These are phyloP conservation scores for Verticillium dahliae DNA, from an alignment of 2,329 filamentous ascomycete species.

Conservation along the genomic window DNA sequence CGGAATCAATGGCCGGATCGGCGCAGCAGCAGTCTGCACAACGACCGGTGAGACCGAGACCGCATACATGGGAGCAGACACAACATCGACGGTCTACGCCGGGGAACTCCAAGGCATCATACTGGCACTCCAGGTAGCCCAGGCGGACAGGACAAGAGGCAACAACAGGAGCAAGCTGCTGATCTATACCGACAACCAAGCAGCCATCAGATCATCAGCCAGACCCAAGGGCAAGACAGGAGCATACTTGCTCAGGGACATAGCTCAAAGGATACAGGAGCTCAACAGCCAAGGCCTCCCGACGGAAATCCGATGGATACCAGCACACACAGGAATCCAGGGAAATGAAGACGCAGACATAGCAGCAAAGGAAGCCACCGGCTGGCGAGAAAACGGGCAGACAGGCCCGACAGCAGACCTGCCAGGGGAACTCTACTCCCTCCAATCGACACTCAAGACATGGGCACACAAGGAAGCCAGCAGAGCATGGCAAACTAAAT, in stretches of 20 bases:
- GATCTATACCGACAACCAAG: conserved; percentile 1
- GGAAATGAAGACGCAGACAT: conserved; percentile 16
- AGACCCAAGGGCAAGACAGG: neutral
- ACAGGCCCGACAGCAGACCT: too few relatives aligned
- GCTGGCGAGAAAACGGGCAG: too few relatives aligned
- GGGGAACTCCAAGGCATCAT: neutral
- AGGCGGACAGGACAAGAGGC: neutral
- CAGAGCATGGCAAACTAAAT: conserved; percentile 1
- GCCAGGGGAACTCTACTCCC: conserved; percentile 15
- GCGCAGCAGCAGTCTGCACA: neutral
- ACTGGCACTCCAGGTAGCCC: neutral
- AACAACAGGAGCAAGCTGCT: neutral
- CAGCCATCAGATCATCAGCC: neutral
- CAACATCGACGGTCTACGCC: neutral
- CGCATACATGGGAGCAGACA: neutral
- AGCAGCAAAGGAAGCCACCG: conserved; percentile 31
- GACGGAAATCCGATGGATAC: conserved; percentile 6
- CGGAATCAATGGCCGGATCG: conserved; percentile 5
- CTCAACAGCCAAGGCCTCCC: neutral
- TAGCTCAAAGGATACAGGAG: neutral
- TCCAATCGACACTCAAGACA: conserved; percentile 1
- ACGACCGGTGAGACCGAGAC: neutral
- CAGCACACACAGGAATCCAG: conserved; percentile 12
- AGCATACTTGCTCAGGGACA: neutral
- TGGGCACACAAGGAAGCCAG: too few relatives aligned